Percentiles rank a stretch among this genome's conserved stretches.
phyloP scores from a whole-genome alignment of 768 basidiomycete species.

The Suillus hirtellus region DNA sequence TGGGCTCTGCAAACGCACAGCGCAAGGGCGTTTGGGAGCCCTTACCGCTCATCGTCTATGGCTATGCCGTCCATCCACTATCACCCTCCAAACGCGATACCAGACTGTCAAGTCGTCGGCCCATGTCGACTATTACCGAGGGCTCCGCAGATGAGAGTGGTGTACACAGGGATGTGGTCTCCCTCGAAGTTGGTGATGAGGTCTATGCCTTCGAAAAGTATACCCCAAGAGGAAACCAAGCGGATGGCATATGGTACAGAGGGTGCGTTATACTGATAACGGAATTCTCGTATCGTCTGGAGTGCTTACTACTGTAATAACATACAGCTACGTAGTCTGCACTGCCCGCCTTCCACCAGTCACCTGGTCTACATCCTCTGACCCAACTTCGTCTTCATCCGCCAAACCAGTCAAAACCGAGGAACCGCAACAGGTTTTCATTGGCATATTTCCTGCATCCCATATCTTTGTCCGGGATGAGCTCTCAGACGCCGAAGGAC shows the following conservation, averaged over 20 bases:
- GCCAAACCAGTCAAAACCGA: slow-evolving; percentile 62
- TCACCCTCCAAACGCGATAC: slow-evolving; percentile 75
- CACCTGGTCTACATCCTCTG: slow-evolving; percentile 59
- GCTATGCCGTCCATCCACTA: slow-evolving; percentile 86
- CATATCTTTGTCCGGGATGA: slow-evolving; percentile 88
- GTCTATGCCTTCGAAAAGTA: slow-evolving; percentile 97
- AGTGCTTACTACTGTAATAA: slow-evolving; percentile 2
- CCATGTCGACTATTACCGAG: slow-evolving; percentile 45
- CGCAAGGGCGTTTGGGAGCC: slow-evolving; percentile 60
- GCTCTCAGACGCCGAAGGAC: slow-evolving; percentile 83
- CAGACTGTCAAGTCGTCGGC: slow-evolving; percentile 48
- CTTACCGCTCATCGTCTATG: slow-evolving; percentile 78
- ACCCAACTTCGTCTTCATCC: slow-evolving; percentile 48
- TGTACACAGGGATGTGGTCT: slow-evolving; percentile 73
- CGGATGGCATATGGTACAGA: slow-evolving; percentile 87
- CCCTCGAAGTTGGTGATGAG: slow-evolving; percentile 93
- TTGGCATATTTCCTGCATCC: slow-evolving; percentile 91
- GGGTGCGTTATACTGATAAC: slow-evolving; percentile 60
- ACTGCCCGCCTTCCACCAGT: slow-evolving; percentile 70
- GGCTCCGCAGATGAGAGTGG: slow-evolving; percentile 59
- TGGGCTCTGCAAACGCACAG: slow-evolving; percentile 26
- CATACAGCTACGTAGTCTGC: slow-evolving; percentile 78
- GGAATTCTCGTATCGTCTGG: slow-evolving; percentile 1
- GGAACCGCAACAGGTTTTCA: slow-evolving; percentile 85
- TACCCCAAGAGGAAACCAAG: slow-evolving; percentile 68